Conservation (phyloP, 1,284 basidiomycete species). For the Boletus smithii region DNA sequence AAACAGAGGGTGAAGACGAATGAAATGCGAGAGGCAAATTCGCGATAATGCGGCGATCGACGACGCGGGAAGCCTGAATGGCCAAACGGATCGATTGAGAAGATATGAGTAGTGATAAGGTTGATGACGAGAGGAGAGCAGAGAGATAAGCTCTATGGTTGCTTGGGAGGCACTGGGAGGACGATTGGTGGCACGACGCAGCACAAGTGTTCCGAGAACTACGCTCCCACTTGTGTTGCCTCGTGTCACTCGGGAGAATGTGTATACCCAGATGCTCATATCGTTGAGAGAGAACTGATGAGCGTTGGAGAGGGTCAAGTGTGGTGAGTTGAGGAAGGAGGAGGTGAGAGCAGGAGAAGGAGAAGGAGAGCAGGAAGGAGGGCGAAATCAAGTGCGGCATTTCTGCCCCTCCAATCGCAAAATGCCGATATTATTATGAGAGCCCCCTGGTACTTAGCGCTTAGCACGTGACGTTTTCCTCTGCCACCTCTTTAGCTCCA, state of each 20-base stretch:
- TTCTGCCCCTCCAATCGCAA: constrained; percentile 1
- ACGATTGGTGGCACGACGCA: constrained; percentile 14
- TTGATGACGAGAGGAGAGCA: not conserved
- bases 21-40: not conserved
- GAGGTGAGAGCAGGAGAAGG: not conserved
- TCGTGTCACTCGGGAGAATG: constrained; percentile 7
- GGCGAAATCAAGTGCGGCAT: constrained; percentile 1
- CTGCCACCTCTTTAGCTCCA: no score
- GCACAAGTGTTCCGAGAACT: constrained; percentile 46
- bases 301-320: not conserved
- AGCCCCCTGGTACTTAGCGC: no score
- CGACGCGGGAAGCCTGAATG: not conserved
- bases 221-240: constrained; percentile 43
- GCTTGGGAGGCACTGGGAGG: not conserved
- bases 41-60: not conserved
- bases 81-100: not conserved
- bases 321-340: not conserved
- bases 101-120: not conserved
- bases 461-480: no score
- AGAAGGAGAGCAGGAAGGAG: not conserved
- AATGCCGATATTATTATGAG: not conserved
- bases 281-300: not conserved
- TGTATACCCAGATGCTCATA: not conserved
- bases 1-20: not conserved
- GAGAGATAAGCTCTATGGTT: not conserved